Evolutionary conservation across 352 stramenopile genomes (phyloP), one percentile per base, ranked within the genome.

Genomic region (Thalassiosira exigua): DNA sequence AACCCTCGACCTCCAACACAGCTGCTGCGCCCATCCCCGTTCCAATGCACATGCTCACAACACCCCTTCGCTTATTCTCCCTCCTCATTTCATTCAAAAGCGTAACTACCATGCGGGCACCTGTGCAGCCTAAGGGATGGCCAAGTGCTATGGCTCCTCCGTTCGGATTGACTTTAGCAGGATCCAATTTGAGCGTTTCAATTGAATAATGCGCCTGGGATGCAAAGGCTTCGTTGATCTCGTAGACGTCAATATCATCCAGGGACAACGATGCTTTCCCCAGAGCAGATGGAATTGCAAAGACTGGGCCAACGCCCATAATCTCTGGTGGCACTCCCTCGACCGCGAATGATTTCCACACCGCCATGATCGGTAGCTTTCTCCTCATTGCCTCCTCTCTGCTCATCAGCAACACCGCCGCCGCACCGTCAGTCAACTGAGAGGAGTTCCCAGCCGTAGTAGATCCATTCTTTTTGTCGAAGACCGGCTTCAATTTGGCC

Each of bases 11-110:
- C 85, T 98, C 95, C 54, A 98, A 92, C 52, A 98, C 90, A 44
- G 95, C 94, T 60, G 96, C 96, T 24, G 94, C 95, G 33, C 95
- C 96, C 94, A 98, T 98, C 59, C 96, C 96, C 57, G 94, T 97
- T 70, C 96, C 96, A 82, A 98, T 97, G 86, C 96, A 98, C 95
- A 98, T 98, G 61, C 91, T 96, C 52, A 97, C 94, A 57, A 98
- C 91, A 57, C 95, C 95, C 76, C 60, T 81, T 9, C 80, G 57
- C 24, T 69, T 57, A 29, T 74, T 83, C 22, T 73, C 64, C 50
- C 94, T 89, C 82, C 97, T 96, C 67, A 98, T 90, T 79, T 97
- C 92, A 80, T 97, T 88, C 44, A 98, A 68, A 27, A 98, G 82
- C 52, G 95, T 98, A n/a, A 93, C 94, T 53, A 98, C 89, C 78